Percentiles rank a stretch among this genome's conserved stretches.
These are phyloP conservation scores for Paratinospora sagittata DNA, from an alignment of 164 flowering plant genomes.

Conservation along the genomic window DNA sequence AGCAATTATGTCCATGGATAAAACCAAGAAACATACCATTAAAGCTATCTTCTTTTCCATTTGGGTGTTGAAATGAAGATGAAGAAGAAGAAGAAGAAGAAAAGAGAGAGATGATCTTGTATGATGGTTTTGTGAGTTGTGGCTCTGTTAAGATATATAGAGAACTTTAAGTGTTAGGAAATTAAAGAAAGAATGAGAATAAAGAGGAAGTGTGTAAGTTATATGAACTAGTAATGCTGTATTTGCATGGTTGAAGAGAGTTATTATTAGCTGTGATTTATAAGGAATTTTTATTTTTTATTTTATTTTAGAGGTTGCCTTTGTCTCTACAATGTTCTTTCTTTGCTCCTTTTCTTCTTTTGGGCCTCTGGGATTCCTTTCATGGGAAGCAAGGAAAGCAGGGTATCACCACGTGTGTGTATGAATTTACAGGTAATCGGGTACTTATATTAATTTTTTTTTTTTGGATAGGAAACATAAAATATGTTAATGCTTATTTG, in stretches of 20 bases:
- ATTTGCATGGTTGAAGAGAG: background rate
- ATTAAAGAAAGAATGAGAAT: slow-evolving; percentile 1
- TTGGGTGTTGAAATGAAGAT: background rate
- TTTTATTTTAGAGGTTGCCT: slow-evolving; percentile 22
- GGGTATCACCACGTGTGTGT: slow-evolving; percentile 22
- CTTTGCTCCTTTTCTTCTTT: slow-evolving; percentile 16
- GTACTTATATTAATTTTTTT: background rate
- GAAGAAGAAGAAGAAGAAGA: slow-evolving; percentile 1
- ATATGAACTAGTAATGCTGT: background rate
- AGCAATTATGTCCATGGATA: slow-evolving; percentile 57
- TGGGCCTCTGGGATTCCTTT: slow-evolving; percentile 39
- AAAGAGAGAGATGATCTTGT: background rate
- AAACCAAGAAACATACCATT: slow-evolving; percentile 49
- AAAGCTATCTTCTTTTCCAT: slow-evolving; percentile 37
- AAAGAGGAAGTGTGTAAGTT: slow-evolving; percentile 2
- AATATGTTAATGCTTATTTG: background rate
- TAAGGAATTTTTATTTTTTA: background rate
- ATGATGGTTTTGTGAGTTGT: background rate
- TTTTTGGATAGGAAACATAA: too few species aligned
- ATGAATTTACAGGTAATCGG: slow-evolving; percentile 4
- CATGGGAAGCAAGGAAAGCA: slow-evolving; percentile 57
- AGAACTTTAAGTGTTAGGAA: background rate
- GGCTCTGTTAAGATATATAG: slow-evolving; percentile 6
- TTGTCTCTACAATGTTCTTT: slow-evolving; percentile 32
- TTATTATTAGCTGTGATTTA: slow-evolving; percentile 6